phyloP scores from a whole-genome alignment of 2,329 filamentous ascomycete genomes.

The Mycocentrospora acerina region DNA sequence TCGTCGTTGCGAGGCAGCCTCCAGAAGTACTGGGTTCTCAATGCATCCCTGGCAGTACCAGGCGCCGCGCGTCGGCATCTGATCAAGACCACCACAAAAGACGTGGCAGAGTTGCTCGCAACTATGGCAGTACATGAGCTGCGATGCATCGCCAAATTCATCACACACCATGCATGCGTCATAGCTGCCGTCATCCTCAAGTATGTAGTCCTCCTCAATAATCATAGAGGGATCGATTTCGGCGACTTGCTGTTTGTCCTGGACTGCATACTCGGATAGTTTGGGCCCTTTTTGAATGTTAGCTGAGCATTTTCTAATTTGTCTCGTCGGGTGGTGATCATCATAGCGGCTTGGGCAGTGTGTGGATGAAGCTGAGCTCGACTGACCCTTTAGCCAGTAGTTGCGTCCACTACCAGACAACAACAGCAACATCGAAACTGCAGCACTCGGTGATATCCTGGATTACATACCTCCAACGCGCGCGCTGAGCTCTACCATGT shows the following conservation, averaged over 20 bases:
- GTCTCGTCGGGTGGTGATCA: conserved; percentile 3
- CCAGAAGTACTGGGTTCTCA: conserved; percentile 40
- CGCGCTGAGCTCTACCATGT: conserved; percentile 82
- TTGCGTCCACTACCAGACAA: conserved; percentile 17
- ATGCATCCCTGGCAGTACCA: conserved; percentile 92
- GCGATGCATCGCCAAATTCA: conserved; percentile 75
- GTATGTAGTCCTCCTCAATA: conserved; percentile 66
- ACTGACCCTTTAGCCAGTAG: conserved; percentile 35
- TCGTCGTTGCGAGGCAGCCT: conserved; percentile 36
- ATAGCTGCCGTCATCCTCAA: conserved; percentile 44
- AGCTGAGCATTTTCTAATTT: conserved; percentile 9
- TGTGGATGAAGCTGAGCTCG: conserved; percentile 25
- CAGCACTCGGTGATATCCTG: conserved; percentile 16
- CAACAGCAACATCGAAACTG: conserved; percentile 18
- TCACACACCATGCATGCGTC: conserved; percentile 85
- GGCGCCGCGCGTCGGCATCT: conserved; percentile 67
- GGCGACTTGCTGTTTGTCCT: conserved; percentile 85
- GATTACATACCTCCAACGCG: conserved; percentile 69
- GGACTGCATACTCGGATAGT: conserved; percentile 63
- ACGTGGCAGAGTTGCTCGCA: conserved; percentile 91
- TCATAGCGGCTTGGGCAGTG: conserved; percentile 7
- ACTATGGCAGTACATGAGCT: conserved; percentile 85
- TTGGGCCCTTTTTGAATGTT: conserved; percentile 50
- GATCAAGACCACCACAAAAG: conserved; percentile 82
- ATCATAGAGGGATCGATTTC: conserved; percentile 84